A percentile compares a stretch with the other conserved stretches of the same genome.
These are phyloP conservation scores for Oemleria cerasiformis DNA, from an alignment of 306 rosid species.

Conservation along the genomic window DNA sequence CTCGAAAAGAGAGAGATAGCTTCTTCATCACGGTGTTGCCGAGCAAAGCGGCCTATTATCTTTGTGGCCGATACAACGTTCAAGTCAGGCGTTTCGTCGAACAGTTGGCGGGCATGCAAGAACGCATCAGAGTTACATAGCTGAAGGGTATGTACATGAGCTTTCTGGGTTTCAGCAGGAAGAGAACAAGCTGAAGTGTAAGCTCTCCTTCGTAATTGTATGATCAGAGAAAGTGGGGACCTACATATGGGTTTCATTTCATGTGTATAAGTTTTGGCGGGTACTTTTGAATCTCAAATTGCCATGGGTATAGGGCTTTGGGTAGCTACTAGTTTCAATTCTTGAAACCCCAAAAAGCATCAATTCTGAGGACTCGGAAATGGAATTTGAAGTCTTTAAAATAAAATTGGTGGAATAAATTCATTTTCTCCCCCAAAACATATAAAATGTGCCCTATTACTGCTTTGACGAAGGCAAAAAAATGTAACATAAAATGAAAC, in stretches of 20 bases:
- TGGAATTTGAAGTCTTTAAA: too few relatives aligned
- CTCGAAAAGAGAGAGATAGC: slow-evolving; percentile 57
- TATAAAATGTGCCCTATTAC: too few relatives aligned
- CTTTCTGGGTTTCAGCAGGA: slow-evolving; percentile 32
- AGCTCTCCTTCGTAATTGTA: slow-evolving; percentile 29
- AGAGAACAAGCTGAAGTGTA: slow-evolving; percentile 27
- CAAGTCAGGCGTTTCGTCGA: slow-evolving; percentile 54
- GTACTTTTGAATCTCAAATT: neutral
- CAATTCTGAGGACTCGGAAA: too few relatives aligned
- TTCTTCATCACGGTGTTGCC: slow-evolving; percentile 41
- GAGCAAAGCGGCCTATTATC: slow-evolving; percentile 48
- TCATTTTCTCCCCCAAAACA: too few relatives aligned
- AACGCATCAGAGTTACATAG: slow-evolving; percentile 26
- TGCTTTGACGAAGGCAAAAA: too few relatives aligned
- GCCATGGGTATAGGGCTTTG: neutral
- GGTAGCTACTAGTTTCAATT: neutral
- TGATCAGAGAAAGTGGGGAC: slow-evolving; percentile 22
- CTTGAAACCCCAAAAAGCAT: too few relatives aligned
- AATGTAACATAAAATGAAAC: neutral
- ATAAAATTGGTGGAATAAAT: too few relatives aligned
- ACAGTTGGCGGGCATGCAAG: slow-evolving; percentile 53
- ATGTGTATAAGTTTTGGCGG: slow-evolving; percentile 20
- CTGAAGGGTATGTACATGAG: slow-evolving; percentile 9
- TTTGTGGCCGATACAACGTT: slow-evolving; percentile 59
- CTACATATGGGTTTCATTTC: slow-evolving; percentile 30